Percentiles rank a stretch among this genome's conserved stretches.
Conservation (phyloP, 352 stramenopile genomes). For the Globisporangium uncinulatum region DNA sequence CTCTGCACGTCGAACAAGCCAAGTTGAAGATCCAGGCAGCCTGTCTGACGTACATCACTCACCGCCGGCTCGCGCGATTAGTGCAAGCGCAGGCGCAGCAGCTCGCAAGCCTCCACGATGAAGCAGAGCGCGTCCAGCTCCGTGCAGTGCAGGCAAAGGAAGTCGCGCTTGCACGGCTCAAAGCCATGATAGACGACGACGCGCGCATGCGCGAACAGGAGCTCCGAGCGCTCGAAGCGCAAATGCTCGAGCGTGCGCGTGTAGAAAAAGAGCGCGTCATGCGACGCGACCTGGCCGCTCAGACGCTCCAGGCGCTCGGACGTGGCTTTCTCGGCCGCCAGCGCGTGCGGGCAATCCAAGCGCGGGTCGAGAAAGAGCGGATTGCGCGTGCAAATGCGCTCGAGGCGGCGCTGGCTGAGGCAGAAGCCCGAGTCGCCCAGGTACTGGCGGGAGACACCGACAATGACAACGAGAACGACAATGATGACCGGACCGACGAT, state of each 20-base stretch:
- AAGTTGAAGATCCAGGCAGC: constrained; percentile 57
- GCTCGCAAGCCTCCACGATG: constrained; percentile 46
- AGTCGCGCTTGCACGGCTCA: constrained; percentile 51
- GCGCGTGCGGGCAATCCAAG: constrained; percentile 47
- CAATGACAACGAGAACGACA: background rate
- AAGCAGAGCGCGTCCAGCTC: constrained; percentile 51
- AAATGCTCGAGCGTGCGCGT: constrained; percentile 72
- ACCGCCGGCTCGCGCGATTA: constrained; percentile 36
- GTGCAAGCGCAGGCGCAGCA: constrained; percentile 38
- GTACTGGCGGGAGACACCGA: constrained; percentile 16
- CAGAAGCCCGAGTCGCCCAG: constrained; percentile 49
- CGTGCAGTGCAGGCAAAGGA: constrained; percentile 64
- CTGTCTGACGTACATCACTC: constrained; percentile 48
- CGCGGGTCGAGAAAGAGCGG: constrained; percentile 60
- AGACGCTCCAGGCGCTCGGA: constrained; percentile 47
- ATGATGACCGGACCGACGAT: constrained; percentile 2
- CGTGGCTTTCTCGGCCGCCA: constrained; percentile 55
- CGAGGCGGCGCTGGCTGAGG: constrained; percentile 50
- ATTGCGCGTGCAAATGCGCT: constrained; percentile 47
- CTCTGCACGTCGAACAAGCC: constrained; percentile 48
- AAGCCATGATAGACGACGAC: constrained; percentile 72
- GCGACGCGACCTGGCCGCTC: constrained; percentile 38
- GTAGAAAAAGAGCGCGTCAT: constrained; percentile 59
- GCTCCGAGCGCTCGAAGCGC: constrained; percentile 55
- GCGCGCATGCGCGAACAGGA: constrained; percentile 57